Base-by-base conservation (phyloP, 305 asterid species). In the Euphrasia arctica region DNA sequence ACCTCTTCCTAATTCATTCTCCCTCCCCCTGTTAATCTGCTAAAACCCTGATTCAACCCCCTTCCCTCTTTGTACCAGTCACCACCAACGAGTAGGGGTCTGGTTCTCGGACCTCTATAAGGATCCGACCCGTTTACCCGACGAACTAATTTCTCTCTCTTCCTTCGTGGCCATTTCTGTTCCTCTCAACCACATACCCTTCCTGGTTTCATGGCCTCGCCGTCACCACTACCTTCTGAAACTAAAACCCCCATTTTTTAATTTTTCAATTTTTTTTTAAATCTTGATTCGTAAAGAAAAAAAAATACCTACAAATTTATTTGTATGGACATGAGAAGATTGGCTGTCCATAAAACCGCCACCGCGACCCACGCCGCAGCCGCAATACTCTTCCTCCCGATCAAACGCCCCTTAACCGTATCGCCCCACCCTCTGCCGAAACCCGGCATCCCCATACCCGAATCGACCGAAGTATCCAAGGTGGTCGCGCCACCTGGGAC, bases 241-340 rank as follows among this genome's bases (percentile, higher is more conserved):
- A 5, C 58, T 78, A 64, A 56, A 41, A 5, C 58, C 41, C 60
- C 54, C 0, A 4, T 1, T 0, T 4, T 11, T 5, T 25, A 42
- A 7, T 36, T 12, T 36, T 9, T 1, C 43, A 48, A 12, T 57
- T 58, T 60, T 50, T 32, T 54, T 3, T 0, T 13, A 9, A 9
- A 39, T 15, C 61, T 54, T 36, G 31, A 18, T 51, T 51, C 0
- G 28, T 8, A 2, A 49, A 49, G 4, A 49, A 12, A n/a, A 18
- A 0, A 49, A 12, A 51, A 51, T 13, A 14, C 13, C 5, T 28
- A 6, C 5, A 49, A 54, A 9, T 54, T 62, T 59, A 34, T 9
- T 13, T 67, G 43, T 52, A 82, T 82, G 87, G 87, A 77, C 50
- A 75, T 79, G 82, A 79, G 82, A 75, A 77, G 82, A 75, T 68